Evolutionary conservation across 2,329 filamentous ascomycete species (phyloP), one percentile per base, ranked within the genome.

Genomic region (Sporothrix globosa): DNA sequence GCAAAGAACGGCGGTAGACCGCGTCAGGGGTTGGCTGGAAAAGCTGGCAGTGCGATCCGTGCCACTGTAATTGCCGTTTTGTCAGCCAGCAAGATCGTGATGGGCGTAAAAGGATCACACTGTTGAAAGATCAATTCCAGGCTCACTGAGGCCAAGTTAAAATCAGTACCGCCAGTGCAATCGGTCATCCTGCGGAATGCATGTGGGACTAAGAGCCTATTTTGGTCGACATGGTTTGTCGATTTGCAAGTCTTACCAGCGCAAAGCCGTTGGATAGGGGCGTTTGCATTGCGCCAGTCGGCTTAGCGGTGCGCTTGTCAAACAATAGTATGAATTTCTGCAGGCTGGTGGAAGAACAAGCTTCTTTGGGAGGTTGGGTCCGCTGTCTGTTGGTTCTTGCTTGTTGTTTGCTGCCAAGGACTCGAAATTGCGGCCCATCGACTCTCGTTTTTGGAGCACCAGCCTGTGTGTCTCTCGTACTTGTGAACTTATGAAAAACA

Each of bases 341-440:
- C 52, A 68, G 46, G 67, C 53, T 41, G 39, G 67, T 50, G 67
- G 41, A 41, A 30, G 44, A 68, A 60, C 17, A 50, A 68, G 41
- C 53, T 58, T 30, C 27, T 58, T 48, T 34, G 9, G 11, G 30
- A 17, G 7, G 17, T 17, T 58, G 58, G 39, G 39, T 5, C n/a
- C 41, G 21, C 21, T 27, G 21, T 21, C 44, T 30, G 41, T 34
- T 46, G 41, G 34, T 44, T 65, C 17, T 24, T 10, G 6, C 19
- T 17, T 24, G 41, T 3, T 48, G 44, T n/a, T 65, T 4, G 61
- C 24, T 48, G 41, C 30, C 24, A 3, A 48, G 21, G 41, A 24
- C 14, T 34, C 30, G 44, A 65, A 30, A 65, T 27, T 63, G 58
- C 24, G 14, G 24, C 5, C 41, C 17, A 30, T 24, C 24, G 11